phyloP scores from a whole-genome alignment of 306 rosid genomes.

The Glycine tomentella region DNA sequence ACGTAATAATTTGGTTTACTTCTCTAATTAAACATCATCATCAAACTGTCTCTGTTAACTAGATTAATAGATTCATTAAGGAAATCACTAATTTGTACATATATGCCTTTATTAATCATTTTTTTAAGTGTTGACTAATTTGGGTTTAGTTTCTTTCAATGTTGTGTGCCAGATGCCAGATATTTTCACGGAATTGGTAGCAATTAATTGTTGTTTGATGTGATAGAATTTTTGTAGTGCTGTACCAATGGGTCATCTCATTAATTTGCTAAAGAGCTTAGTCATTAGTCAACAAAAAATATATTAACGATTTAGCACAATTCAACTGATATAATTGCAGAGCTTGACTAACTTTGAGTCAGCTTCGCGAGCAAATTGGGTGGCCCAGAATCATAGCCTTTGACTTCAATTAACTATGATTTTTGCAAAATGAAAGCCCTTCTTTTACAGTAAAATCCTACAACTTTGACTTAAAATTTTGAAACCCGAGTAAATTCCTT shows the following conservation, averaged over 20 bases:
- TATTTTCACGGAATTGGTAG: conserved; percentile 43
- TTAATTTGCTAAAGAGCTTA: too few species aligned
- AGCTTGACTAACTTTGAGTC: conserved; percentile 52
- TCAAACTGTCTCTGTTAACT: conserved; percentile 44
- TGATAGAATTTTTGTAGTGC: conserved; percentile 54
- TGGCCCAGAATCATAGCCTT: conserved; percentile 51
- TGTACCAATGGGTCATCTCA: too few species aligned
- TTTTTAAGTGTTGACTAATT: conserved; percentile 8
- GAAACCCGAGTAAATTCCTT: too few species aligned
- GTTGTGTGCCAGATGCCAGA: conserved; percentile 37
- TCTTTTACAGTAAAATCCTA: neutral
- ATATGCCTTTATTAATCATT: neutral
- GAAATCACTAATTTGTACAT: conserved; percentile 3
- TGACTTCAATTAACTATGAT: conserved; percentile 45
- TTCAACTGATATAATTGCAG: conserved; percentile 58
- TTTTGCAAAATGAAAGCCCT: conserved; percentile 5
- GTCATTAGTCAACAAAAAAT: conserved; percentile 63
- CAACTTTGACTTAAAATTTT: neutral
- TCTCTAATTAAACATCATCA: conserved; percentile 39
- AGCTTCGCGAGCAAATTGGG: conserved; percentile 50
- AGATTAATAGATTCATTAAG: conserved; percentile 41
- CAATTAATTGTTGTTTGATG: too few species aligned
- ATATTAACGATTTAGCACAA: conserved; percentile 29
- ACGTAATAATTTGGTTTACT: conserved; percentile 49
- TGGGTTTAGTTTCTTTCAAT: conserved; percentile 14